Conservation (phyloP, 192 early-diverging fungal genomes). For the Glomus cerebriforme region DNA sequence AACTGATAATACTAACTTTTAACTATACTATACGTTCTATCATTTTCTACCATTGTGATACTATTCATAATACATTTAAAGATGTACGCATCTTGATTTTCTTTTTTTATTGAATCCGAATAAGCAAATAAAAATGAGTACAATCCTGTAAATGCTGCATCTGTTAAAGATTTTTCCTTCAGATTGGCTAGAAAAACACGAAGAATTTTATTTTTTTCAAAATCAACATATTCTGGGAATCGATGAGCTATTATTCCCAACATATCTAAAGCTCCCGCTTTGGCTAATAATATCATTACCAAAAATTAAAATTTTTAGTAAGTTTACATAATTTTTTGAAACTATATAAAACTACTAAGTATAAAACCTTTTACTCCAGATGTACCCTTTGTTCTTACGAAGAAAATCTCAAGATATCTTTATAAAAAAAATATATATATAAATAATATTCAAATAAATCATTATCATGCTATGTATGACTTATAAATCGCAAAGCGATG, state of each 20-base stretch:
- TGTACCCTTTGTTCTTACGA: neutral
- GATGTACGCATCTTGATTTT: conserved; percentile 5
- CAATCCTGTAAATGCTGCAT: conserved; percentile 37
- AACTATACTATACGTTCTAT: neutral
- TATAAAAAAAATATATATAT: neutral
- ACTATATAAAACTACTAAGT: conserved; percentile 31
- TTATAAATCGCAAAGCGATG: conserved; percentile 18
- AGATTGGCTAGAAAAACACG: conserved; percentile 41
- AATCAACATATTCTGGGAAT: conserved; percentile 35
- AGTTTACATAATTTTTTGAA: neutral
- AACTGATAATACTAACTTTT: neutral
- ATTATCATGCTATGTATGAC: neutral
- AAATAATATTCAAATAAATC: neutral
- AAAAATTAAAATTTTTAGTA: conserved; percentile 7
- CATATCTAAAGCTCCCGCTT: conserved; percentile 45
- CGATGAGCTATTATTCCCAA: conserved; percentile 46
- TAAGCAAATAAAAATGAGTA: conserved; percentile 38
- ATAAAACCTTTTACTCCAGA: conserved; percentile 8
- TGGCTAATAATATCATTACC: conserved; percentile 30
- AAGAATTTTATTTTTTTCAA: conserved; percentile 26
- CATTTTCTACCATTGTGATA: conserved; percentile 2
- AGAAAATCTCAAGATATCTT: neutral
- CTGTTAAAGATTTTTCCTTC: conserved; percentile 37
- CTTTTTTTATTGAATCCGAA: conserved; percentile 28
- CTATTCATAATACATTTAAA: conserved; percentile 9